Conservation (phyloP, 129 eudicot genomes). For the Scalesia atractyloides region DNA sequence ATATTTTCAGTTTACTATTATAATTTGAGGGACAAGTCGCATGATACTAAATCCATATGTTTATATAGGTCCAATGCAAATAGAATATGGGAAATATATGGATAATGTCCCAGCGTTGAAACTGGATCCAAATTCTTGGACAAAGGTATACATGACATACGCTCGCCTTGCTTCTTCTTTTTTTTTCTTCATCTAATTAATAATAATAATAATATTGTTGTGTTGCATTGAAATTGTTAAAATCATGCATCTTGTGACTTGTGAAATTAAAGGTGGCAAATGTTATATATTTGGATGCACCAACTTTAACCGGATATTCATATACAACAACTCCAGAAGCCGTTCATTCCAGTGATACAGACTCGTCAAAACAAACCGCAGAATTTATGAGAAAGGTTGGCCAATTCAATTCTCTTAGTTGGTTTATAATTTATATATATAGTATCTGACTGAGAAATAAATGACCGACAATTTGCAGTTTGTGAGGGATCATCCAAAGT, state of each 20-base stretch:
- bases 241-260: background rate
- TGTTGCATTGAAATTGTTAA: background rate
- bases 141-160: slow-evolving; percentile 12
- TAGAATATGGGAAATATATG: slow-evolving; percentile 1
- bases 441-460: no score
- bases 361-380: slow-evolving; percentile 30
- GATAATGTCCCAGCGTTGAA: slow-evolving; percentile 21
- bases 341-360: slow-evolving; percentile 26
- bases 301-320: slow-evolving; percentile 39
- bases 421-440: no score
- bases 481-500: slow-evolving; percentile 30
- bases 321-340: slow-evolving; percentile 29
- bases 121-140: slow-evolving; percentile 33
- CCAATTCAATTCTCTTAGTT: background rate
- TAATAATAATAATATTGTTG: background rate
- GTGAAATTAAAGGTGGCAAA: slow-evolving; percentile 31
- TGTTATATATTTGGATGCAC: slow-evolving; percentile 42
- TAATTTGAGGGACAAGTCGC: no score
- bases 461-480: background rate
- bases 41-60: background rate
- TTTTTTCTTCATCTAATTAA: no score
- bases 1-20: no score
- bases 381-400: slow-evolving; percentile 38
- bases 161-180: no score
- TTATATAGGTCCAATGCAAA: slow-evolving; percentile 20